Evolutionary conservation across 2,329 filamentous ascomycete genomes (phyloP).

Genomic region (Colletotrichum siamense): DNA sequence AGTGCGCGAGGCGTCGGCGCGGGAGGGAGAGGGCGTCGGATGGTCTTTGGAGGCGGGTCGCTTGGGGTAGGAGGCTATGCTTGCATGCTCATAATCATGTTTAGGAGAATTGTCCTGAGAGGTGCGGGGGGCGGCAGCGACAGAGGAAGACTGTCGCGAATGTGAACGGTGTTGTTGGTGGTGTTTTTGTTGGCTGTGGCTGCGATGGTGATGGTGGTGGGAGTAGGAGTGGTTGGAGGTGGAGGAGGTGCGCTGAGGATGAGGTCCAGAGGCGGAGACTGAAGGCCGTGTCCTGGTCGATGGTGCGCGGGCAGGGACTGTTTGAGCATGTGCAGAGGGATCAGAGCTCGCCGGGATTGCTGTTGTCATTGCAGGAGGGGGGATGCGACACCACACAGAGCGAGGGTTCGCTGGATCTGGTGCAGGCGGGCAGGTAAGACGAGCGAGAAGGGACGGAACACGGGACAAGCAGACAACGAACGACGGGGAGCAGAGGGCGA

Average conservation of each 20-base stretch:
- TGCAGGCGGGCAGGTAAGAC: not conserved
- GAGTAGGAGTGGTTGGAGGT: constrained; percentile 31
- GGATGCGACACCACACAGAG: constrained; percentile 4
- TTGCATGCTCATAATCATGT: constrained; percentile 76
- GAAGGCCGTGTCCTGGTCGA: constrained; percentile 41
- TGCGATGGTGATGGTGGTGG: constrained; percentile 24
- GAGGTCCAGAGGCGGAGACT: constrained; percentile 23
- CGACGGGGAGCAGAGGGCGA: not conserved
- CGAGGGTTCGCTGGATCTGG: not conserved
- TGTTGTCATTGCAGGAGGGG: constrained; percentile 35
- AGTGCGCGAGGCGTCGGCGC: constrained; percentile 56
- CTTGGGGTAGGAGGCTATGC: constrained; percentile 67
- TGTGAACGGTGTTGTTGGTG: constrained; percentile 26
- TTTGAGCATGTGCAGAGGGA: constrained; percentile 29
- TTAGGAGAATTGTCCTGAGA: constrained; percentile 54
- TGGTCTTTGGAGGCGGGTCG: constrained; percentile 71
- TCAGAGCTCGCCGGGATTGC: constrained; percentile 36
- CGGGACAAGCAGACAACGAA: not conserved
- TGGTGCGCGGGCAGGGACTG: constrained; percentile 38
- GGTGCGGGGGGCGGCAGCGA: constrained; percentile 31
- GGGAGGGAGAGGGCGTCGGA: constrained; percentile 50
- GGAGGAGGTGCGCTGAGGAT: constrained; percentile 25
- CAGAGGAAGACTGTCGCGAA: constrained; percentile 34
- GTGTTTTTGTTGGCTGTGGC: not conserved
- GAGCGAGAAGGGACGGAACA: constrained; percentile 3